These are phyloP conservation scores for Alternaria triticina DNA, from an alignment of 2,329 filamentous ascomycete species.

Conservation along the genomic window DNA sequence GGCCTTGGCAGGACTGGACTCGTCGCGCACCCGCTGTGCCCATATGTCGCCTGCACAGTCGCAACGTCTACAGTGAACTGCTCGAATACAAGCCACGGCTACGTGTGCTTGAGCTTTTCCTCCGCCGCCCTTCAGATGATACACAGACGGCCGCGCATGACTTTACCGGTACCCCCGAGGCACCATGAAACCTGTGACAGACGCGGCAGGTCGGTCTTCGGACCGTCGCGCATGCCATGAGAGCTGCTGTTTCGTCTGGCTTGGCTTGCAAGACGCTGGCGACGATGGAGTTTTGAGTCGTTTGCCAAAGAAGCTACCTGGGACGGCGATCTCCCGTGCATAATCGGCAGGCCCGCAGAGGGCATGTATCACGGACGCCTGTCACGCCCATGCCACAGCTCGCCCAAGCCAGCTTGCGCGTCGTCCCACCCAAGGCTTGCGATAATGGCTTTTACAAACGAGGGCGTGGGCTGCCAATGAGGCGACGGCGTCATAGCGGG, in stretches of 20 bases:
- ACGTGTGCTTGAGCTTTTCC: not conserved
- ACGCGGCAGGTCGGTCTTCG: not conserved
- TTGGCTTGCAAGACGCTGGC: not conserved
- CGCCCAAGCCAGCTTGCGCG: not conserved
- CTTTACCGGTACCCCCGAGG: not conserved
- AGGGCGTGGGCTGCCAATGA: constrained; percentile 29
- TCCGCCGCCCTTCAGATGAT: not conserved
- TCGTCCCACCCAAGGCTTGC: constrained; percentile 19
- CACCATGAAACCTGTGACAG: not conserved
- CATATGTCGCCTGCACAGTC: not conserved
- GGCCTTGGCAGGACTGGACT: constrained; percentile 13
- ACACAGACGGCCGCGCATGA: not conserved
- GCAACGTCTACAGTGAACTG: not conserved
- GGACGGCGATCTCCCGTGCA: constrained; percentile 12
- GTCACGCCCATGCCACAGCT: not conserved
- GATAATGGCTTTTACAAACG: constrained; percentile 33
- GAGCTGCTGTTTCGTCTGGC: not conserved
- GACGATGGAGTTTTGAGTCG: not conserved
- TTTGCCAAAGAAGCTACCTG: not conserved
- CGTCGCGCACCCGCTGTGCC: not conserved
- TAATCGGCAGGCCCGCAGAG: not conserved
- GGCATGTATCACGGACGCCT: not conserved
- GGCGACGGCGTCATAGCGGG: constrained; percentile 28
- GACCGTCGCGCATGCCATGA: not conserved
- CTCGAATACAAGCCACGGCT: not conserved